Base-by-base conservation (phyloP, 1,284 basidiomycete species). In the Mycena citricolor region DNA sequence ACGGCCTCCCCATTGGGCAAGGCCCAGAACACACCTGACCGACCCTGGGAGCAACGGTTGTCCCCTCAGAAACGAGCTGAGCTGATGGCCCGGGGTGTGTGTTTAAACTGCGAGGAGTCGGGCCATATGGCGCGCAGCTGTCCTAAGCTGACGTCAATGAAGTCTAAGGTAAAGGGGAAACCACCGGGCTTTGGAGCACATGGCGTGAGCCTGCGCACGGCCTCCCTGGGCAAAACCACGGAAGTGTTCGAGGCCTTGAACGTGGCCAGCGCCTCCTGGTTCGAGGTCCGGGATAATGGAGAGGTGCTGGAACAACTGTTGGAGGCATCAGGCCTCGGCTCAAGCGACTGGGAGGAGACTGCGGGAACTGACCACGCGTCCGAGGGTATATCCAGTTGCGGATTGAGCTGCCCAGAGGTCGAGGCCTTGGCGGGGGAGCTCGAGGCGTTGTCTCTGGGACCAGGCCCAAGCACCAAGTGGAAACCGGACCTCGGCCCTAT, bases 221-320 rank as follows among this genome's bases (percentile, higher is more conserved):
- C n/a, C n/a, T n/a, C n/a, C n/a, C 16, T 44, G 11, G 39, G 19
- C 30, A 17, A 40, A 12, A 40, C 24, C 8, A 40, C 30, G 10
- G 39, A n/a, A 5, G 37, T 39, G 4, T n/a, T 39, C 8, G 37
- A 39, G 8, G 31, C 37, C 16, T 7, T 39, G 37, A 17, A 39
- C 13, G 24, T 39, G 17, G 49, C 39, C 8, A 20, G 36, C 7
- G 22, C 22, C 5, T 30, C 42, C 5, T 16, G 19, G 4, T 16
- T 30, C 14, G 36, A 40, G 10, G 6, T 36, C 14, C 36, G 41
- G 30, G 39, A 43, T 38, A 42, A 35, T 28, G 43, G n/a, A n/a
- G n/a, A n/a, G n/a, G n/a, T n/a, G n/a, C n/a, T n/a, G n/a, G n/a
- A n/a, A n/a, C n/a, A n/a, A n/a, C n/a, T n/a, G n/a, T n/a, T n/a